Conservation (phyloP, 2,329 filamentous ascomycete species). For the Dothistroma pini region DNA sequence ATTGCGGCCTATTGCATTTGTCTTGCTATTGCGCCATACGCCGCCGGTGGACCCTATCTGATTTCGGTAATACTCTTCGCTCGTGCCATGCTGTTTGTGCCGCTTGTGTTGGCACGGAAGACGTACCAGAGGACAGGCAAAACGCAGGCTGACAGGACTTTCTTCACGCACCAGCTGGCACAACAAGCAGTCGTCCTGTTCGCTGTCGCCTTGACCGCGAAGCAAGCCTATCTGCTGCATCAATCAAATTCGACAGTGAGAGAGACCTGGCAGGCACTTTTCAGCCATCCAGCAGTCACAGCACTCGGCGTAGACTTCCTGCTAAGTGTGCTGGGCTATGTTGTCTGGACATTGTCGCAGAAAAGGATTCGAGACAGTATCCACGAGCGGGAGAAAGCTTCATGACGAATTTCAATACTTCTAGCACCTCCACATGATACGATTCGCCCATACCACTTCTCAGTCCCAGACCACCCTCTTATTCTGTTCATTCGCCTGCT, state of each 20-base stretch:
- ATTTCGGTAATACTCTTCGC: slow-evolving; percentile 27
- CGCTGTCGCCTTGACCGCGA: slow-evolving; percentile 11
- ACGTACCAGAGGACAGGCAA: not conserved
- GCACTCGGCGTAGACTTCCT: slow-evolving; percentile 31
- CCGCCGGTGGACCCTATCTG: slow-evolving; percentile 4
- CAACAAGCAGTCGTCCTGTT: slow-evolving; percentile 9
- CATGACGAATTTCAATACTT: not conserved
- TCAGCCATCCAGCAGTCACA: slow-evolving; percentile 32
- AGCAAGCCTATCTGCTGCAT: slow-evolving; percentile 5
- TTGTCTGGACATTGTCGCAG: slow-evolving; percentile 13
- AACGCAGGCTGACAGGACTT: not conserved
- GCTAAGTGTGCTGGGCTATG: slow-evolving; percentile 21
- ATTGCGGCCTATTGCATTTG: slow-evolving; percentile 18
- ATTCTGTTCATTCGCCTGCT: slow-evolving; percentile 21
- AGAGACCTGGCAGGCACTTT: slow-evolving; percentile 17
- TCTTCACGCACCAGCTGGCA: slow-evolving; percentile 10
- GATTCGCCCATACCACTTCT: not conserved
- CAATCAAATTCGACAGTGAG: slow-evolving; percentile 1
- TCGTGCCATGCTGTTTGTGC: slow-evolving; percentile 24
- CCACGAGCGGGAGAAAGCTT: not conserved
- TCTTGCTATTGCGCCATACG: slow-evolving; percentile 14
- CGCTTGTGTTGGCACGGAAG: slow-evolving; percentile 16
- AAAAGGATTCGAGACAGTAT: not conserved
- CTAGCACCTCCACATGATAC: not conserved
- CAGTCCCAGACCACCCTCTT: not conserved